Conservation (phyloP, 2,329 filamentous ascomycete genomes). For the Nigrospora sphaerica region DNA sequence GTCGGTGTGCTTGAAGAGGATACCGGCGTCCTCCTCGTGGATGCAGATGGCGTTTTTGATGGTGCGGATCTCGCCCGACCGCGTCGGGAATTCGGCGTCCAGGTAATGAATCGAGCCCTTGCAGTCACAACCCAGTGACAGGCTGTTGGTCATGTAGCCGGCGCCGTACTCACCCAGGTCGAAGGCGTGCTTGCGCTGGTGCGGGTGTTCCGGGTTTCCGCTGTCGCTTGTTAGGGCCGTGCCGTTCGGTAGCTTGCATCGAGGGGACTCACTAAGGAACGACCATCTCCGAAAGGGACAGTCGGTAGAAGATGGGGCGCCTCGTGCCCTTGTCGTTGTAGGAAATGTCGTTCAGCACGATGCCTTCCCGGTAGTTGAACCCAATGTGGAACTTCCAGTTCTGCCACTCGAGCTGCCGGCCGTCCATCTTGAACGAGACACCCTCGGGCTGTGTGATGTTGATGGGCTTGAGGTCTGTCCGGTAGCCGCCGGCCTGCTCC, state of each 20-base stretch:
- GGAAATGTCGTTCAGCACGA: slow-evolving; percentile 83
- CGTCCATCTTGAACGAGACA: slow-evolving; percentile 74
- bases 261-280: slow-evolving; percentile 60
- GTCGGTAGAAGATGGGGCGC: slow-evolving; percentile 77
- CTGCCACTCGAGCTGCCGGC: slow-evolving; percentile 75
- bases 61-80: slow-evolving; percentile 64
- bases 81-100: slow-evolving; percentile 77
- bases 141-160: slow-evolving; percentile 76
- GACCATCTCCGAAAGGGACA: slow-evolving; percentile 90
- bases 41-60: slow-evolving; percentile 96
- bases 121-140: slow-evolving; percentile 75
- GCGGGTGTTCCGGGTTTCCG: slow-evolving; percentile 71
- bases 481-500: slow-evolving; percentile 66
- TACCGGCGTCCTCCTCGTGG: slow-evolving; percentile 87
- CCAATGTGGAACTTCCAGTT: slow-evolving; percentile 91
- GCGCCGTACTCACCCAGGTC: slow-evolving; percentile 76
- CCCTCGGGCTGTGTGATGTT: slow-evolving; percentile 85
- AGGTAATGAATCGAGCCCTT: slow-evolving; percentile 90
- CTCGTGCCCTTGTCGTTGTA: slow-evolving; percentile 77
- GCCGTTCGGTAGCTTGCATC: neutral
- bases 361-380: slow-evolving; percentile 91
- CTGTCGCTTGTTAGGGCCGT: slow-evolving; percentile 13
- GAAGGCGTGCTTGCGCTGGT: slow-evolving; percentile 76
- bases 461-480: slow-evolving; percentile 76
- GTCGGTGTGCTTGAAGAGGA: slow-evolving; percentile 90